Conservation (phyloP, 306 rosid species). For the Casuarina equisetifolia region DNA sequence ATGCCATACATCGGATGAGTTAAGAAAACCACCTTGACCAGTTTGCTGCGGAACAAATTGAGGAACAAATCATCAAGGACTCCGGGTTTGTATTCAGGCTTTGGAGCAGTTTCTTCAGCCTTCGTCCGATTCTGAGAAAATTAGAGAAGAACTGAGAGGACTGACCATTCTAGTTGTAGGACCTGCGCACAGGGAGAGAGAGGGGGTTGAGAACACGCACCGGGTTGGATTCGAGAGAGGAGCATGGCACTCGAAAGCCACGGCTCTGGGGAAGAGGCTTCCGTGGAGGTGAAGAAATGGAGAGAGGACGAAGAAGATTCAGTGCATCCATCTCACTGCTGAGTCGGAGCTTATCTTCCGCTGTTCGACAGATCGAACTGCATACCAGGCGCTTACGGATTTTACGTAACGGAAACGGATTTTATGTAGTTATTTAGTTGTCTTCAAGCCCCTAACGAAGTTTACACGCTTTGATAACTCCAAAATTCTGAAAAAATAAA, state of each 20-base stretch:
- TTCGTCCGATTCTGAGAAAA: slow-evolving; percentile 25
- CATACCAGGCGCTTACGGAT: no score
- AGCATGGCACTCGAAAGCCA: slow-evolving; percentile 33
- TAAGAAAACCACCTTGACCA: slow-evolving; percentile 55
- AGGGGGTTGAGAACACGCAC: slow-evolving; percentile 28
- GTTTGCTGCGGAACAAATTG: slow-evolving; percentile 68
- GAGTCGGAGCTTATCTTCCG: background rate
- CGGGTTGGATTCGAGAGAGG: slow-evolving; percentile 45
- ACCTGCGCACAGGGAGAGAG: slow-evolving; percentile 6
- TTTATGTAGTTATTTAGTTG: no score
- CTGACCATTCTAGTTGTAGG: background rate
- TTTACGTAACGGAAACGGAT: no score
- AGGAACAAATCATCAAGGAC: slow-evolving; percentile 71
- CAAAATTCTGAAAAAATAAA: no score
- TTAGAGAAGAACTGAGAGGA: background rate
- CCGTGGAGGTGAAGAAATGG: slow-evolving; percentile 21
- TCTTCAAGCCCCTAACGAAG: no score
- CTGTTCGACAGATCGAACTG: no score
- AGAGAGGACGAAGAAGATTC: slow-evolving; percentile 35
- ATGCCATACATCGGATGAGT: background rate
- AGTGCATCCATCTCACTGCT: slow-evolving; percentile 49
- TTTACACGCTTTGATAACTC: no score
- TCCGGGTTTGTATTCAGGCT: slow-evolving; percentile 53
- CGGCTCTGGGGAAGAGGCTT: slow-evolving; percentile 30
- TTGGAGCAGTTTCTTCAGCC: slow-evolving; percentile 31